Evolutionary conservation across 495 filamentous ascomycete genomes (phyloP).

Genomic region (Schizothecium vesticola): DNA sequence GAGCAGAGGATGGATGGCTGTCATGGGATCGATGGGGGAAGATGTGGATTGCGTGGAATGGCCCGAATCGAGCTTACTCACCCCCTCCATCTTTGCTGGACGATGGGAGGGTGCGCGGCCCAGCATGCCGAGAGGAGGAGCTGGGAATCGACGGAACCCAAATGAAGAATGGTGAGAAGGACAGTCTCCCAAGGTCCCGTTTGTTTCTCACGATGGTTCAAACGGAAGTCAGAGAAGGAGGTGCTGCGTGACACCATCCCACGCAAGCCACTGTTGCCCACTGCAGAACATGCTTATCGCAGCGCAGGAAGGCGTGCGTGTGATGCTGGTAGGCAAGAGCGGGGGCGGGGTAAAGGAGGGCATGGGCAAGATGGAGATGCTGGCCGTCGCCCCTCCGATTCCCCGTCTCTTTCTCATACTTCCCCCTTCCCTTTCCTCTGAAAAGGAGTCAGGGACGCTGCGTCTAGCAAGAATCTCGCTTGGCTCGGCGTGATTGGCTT

Average conservation of each 20-base stretch:
- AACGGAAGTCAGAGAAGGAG: no score
- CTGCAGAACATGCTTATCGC: background rate
- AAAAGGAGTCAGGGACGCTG: no score
- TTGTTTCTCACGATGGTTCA: background rate
- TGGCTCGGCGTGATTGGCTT: background rate
- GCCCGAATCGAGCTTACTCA: background rate
- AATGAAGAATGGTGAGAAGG: no score
- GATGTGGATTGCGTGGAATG: background rate
- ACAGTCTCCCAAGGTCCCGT: background rate
- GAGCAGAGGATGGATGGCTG: background rate
- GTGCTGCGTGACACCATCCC: no score
- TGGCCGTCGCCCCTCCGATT: background rate
- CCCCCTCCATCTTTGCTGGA: background rate
- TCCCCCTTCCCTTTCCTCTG: no score
- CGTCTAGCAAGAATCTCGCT: background rate
- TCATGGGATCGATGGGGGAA: background rate
- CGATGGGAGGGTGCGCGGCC: background rate
- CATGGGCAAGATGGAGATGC: background rate
- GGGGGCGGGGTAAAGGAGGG: background rate
- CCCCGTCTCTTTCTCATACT: background rate
- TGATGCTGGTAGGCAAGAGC: background rate
- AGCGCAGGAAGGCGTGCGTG: background rate
- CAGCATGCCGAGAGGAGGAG: background rate
- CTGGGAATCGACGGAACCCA: background rate
- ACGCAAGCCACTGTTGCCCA: background rate